Conservation (phyloP, 108 stramenopile genomes). For the Cyclostephanos invisitatus region DNA sequence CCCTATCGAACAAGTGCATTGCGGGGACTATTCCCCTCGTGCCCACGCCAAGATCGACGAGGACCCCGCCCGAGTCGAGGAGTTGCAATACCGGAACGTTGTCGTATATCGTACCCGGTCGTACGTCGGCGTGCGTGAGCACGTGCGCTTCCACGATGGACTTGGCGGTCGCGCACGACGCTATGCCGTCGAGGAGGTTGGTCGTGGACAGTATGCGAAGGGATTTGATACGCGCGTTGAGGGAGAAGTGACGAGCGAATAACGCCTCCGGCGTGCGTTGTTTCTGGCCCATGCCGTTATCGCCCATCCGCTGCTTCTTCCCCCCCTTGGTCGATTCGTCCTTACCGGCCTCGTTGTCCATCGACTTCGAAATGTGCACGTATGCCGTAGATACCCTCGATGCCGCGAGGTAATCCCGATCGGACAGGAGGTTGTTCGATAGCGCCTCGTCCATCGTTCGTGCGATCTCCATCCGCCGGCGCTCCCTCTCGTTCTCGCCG, state of each 20-base stretch:
- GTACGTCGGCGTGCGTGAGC: slow-evolving; percentile 74
- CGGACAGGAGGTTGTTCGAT: slow-evolving; percentile 45
- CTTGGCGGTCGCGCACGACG: slow-evolving; percentile 75
- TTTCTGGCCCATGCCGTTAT: slow-evolving; percentile 12
- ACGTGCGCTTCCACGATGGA: slow-evolving; percentile 77
- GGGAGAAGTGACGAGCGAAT: slow-evolving; percentile 78
- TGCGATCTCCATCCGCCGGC: slow-evolving; percentile 2
- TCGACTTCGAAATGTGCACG: slow-evolving; percentile 90
- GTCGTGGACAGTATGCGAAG: slow-evolving; percentile 73
- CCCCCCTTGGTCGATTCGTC: slow-evolving; percentile 39
- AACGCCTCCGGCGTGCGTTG: slow-evolving; percentile 52
- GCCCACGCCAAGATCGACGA: slow-evolving; percentile 73
- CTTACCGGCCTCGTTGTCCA: slow-evolving; percentile 48
- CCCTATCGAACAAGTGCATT: slow-evolving; percentile 67
- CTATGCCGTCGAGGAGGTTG: slow-evolving; percentile 76
- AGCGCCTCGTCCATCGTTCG: slow-evolving; percentile 42
- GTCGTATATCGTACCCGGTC: slow-evolving; percentile 67
- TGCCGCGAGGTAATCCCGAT: slow-evolving; percentile 56
- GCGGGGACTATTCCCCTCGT: slow-evolving; percentile 73
- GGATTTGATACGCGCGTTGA: slow-evolving; percentile 56
- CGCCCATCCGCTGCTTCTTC: not conserved
- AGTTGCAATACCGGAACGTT: slow-evolving; percentile 69
- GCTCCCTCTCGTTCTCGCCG: slow-evolving; percentile 20
- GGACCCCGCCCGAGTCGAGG: slow-evolving; percentile 61
- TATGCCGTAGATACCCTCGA: slow-evolving; percentile 60